Base-by-base conservation (phyloP, 345 rosid genomes). In the Garcia nutans region DNA sequence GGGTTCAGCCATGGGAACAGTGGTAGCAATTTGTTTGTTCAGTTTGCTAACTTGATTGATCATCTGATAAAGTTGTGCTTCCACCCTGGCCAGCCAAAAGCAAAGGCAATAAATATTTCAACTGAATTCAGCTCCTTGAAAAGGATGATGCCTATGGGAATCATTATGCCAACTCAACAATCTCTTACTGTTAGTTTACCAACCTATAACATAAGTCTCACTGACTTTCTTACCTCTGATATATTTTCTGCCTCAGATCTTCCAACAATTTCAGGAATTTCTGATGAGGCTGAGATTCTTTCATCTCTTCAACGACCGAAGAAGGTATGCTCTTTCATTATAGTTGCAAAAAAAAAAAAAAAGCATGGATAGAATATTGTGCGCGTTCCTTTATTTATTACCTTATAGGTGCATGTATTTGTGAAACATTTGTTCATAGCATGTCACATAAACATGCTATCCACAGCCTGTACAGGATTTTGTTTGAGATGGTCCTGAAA, bases 241-340 rank as follows among this genome's bases (percentile, higher is more conserved):
- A 86, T 93, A 66, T 93, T 95, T 86, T 83, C 93, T 74, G 83
- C 86, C 62, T 84, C 85, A 56, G 96, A 95, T 79, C 91, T 93
- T 80, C 99, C 98, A 73, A 91, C 91, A 67, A 93, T 95, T 78
- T 85, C 80, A 58, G 94, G 97, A 75, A 95, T 95, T 73, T 86
- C 93, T 76, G 98, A 95, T 68, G 99, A 93, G 84, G 98, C 97
- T 49, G 97, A 95, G 89, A 93, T 95, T 84, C 99, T 95, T 82
- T 93, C 97, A 45, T 95, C 98, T 76, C 97, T 91, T 81, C 99
- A 95, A 87, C 85, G 89, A 57, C 98, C 99, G 45, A 95, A 95
- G 84, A 93, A 91, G 83, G 99, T 91, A 84, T 5, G 85, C 71
- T 57, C 7, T 62, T 67, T 44, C 52, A 55, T 9, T 45, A 42